phyloP scores from a whole-genome alignment of 2,329 filamentous ascomycete genomes.

The Chaetomium strumarium region DNA sequence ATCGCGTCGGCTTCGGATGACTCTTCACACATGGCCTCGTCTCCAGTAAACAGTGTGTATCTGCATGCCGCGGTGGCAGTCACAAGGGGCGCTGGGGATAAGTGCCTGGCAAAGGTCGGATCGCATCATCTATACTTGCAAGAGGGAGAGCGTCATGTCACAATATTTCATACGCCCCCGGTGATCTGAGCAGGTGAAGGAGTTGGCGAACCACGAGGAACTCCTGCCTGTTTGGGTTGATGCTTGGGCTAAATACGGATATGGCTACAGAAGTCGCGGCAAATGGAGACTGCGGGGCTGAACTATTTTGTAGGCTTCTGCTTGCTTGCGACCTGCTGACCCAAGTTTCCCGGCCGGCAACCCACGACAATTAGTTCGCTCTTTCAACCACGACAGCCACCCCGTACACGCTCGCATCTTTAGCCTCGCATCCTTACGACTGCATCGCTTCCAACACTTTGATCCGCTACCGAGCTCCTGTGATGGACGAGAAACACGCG shows the following conservation, averaged over 20 bases:
- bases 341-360: too few relatives aligned
- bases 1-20: neutral
- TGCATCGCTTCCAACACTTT: neutral
- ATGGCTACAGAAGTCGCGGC: too few relatives aligned
- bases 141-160: too few relatives aligned
- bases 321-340: neutral
- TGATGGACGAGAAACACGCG: conserved; percentile 20
- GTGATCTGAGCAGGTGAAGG: neutral
- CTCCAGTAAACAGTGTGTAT: too few relatives aligned
- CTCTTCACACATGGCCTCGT: neutral
- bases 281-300: too few relatives aligned
- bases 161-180: neutral
- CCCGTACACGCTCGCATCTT: neutral
- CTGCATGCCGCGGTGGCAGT: too few relatives aligned
- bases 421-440: neutral
- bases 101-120: too few relatives aligned
- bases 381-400: neutral
- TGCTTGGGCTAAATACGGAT: too few relatives aligned
- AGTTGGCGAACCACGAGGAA: neutral
- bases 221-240: too few relatives aligned
- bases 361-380: neutral
- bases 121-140: neutral
- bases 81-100: too few relatives aligned
- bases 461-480: neutral
- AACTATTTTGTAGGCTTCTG: too few relatives aligned